Evolutionary conservation across 176 grass and related monocot genomes (phyloP).

Genomic region (Ensete glaucum): DNA sequence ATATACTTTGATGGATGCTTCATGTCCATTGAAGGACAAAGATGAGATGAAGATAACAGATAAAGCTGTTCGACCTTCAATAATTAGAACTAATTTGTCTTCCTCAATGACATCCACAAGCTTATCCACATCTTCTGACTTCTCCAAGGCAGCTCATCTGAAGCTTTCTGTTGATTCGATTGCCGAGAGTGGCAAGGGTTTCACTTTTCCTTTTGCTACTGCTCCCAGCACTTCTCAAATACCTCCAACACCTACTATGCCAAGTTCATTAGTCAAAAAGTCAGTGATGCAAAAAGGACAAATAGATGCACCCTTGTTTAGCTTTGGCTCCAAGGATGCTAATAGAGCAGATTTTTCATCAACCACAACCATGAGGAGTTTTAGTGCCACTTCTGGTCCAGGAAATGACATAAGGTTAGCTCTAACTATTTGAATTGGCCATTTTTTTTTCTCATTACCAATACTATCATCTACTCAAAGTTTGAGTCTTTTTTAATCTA

Average conservation of each 20-base stretch:
- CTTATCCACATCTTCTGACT: conserved; percentile 20
- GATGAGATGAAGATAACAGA: background rate
- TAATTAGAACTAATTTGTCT: conserved; percentile 16
- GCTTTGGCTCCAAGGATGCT: conserved; percentile 30
- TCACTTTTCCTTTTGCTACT: conserved; percentile 34
- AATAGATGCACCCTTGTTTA: conserved; percentile 16
- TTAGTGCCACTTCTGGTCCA: background rate
- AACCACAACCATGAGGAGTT: conserved; percentile 10
- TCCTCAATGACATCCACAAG: conserved; percentile 10
- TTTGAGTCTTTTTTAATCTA: no score
- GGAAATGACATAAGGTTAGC: conserved; percentile 23
- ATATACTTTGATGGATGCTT: background rate
- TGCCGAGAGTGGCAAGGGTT: conserved; percentile 25
- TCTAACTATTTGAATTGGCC: conserved; percentile 4
- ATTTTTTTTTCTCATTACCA: background rate
- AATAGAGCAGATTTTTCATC: conserved; percentile 22
- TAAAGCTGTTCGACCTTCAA: background rate
- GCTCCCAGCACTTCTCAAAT: conserved; percentile 4
- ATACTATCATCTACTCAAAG: background rate
- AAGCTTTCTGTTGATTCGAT: conserved; percentile 12
- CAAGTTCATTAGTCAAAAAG: background rate
- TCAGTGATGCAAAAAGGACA: conserved; percentile 24
- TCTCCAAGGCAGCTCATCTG: conserved; percentile 29
- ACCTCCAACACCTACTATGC: conserved; percentile 20
- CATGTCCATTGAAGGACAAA: conserved; percentile 16